Conservation (phyloP, 1,139 yeast species). For the Pichia sp. region DNA sequence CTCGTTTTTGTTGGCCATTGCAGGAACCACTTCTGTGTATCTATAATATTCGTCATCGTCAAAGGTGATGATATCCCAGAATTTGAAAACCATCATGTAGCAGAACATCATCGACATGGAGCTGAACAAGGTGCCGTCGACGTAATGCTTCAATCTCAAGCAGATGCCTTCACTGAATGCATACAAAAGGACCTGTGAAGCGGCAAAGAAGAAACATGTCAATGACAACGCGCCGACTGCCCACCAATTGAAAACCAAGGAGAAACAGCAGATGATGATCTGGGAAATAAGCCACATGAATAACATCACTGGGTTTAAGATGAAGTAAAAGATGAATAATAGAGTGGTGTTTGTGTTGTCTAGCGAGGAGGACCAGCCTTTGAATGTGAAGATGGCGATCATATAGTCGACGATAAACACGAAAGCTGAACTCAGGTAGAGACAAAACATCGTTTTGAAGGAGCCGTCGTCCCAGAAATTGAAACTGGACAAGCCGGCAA, state of each 20-base stretch:
- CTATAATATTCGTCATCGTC: slow-evolving; percentile 89
- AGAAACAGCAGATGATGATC: slow-evolving; percentile 62
- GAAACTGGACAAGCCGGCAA: slow-evolving; percentile 78
- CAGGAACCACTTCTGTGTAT: slow-evolving; percentile 30
- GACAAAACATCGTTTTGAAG: slow-evolving; percentile 53
- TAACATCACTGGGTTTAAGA: slow-evolving; percentile 68
- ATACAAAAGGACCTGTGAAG: slow-evolving; percentile 75
- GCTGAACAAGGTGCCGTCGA: slow-evolving; percentile 89
- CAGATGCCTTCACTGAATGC: slow-evolving; percentile 69
- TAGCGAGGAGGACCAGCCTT: slow-evolving; percentile 53
- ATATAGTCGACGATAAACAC: slow-evolving; percentile 68
- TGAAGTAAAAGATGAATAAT: slow-evolving; percentile 65
- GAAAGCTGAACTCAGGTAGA: slow-evolving; percentile 46
- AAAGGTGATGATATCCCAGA: slow-evolving; percentile 95
- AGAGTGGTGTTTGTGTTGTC: slow-evolving; percentile 50
- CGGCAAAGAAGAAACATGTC: slow-evolving; percentile 71
- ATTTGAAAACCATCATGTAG: slow-evolving; percentile 92
- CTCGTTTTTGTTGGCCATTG: slow-evolving; percentile 26
- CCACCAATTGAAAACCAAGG: slow-evolving; percentile 73
- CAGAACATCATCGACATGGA: slow-evolving; percentile 77
- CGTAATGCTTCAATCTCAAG: slow-evolving; percentile 71
- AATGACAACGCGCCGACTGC: slow-evolving; percentile 77
- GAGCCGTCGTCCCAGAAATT: slow-evolving; percentile 97
- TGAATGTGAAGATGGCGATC: slow-evolving; percentile 68
- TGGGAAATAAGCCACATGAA: slow-evolving; percentile 67